phyloP scores from a whole-genome alignment of 1,284 basidiomycete genomes.

The Microbotryomycetes sp. region DNA sequence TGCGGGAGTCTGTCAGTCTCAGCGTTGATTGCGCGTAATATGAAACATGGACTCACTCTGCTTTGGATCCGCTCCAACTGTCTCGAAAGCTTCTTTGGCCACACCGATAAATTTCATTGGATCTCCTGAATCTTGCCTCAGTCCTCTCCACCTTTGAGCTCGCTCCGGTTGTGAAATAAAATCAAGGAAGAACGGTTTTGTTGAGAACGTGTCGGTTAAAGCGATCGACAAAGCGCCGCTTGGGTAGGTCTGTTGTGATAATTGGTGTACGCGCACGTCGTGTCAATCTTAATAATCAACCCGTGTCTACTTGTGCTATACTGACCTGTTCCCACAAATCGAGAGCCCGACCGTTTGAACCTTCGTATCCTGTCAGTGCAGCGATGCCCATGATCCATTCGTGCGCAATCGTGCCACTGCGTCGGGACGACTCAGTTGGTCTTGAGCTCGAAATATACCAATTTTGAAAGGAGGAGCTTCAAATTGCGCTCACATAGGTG shows the following conservation, averaged over 20 bases:
- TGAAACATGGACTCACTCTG: slow-evolving; percentile 44
- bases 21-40: background rate
- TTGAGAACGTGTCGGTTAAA: slow-evolving; percentile 85
- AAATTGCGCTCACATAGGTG: slow-evolving; percentile 50
- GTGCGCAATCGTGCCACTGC: slow-evolving; percentile 37
- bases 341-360: slow-evolving; percentile 65
- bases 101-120: slow-evolving; percentile 67
- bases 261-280: no score
- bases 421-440: slow-evolving; percentile 6
- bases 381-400: slow-evolving; percentile 90
- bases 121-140: slow-evolving; percentile 73
- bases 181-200: slow-evolving; percentile 67
- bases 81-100: slow-evolving; percentile 63
- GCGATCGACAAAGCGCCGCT: slow-evolving; percentile 55
- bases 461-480: slow-evolving; percentile 75
- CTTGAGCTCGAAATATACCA: slow-evolving; percentile 29
- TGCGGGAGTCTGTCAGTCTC: no score
- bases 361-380: slow-evolving; percentile 66
- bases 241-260: slow-evolving; percentile 45
- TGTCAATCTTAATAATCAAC: slow-evolving; percentile 47
- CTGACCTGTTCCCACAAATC: slow-evolving; percentile 68
- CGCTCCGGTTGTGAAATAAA: slow-evolving; percentile 56
- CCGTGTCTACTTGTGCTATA: background rate
- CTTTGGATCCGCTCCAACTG: slow-evolving; percentile 57
- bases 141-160: slow-evolving; percentile 63